These are phyloP conservation scores for Brassica juncea DNA, from an alignment of 345 rosid genomes.

Conservation along the genomic window DNA sequence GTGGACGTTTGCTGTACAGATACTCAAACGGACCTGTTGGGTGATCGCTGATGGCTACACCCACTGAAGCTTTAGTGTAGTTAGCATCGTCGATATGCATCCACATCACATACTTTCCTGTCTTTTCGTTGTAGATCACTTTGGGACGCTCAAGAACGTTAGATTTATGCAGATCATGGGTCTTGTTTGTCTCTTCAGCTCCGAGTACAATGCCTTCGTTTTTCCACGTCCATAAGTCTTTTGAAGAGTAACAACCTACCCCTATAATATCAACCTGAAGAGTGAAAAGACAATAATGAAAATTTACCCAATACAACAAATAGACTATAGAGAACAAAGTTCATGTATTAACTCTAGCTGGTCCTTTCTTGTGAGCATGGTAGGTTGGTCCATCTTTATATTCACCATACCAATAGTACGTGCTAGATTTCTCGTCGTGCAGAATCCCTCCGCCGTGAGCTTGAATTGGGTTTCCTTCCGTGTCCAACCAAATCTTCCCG, in stretches of 20 bases:
- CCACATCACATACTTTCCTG: slow-evolving; percentile 91
- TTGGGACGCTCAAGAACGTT: slow-evolving; percentile 96
- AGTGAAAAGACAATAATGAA: background rate
- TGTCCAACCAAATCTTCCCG: slow-evolving; percentile 87
- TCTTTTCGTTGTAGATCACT: slow-evolving; percentile 73
- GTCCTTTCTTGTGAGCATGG: slow-evolving; percentile 68
- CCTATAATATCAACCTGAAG: slow-evolving; percentile 91
- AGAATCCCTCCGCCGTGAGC: slow-evolving; percentile 94
- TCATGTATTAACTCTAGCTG: slow-evolving; percentile 64
- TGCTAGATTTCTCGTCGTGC: slow-evolving; percentile 55
- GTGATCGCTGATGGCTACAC: slow-evolving; percentile 68
- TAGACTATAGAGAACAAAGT: background rate
- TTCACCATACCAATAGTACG: slow-evolving; percentile 92
- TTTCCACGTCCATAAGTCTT: slow-evolving; percentile 90
- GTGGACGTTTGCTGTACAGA: slow-evolving; percentile 76
- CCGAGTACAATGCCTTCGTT: slow-evolving; percentile 82
- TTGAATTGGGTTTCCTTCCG: slow-evolving; percentile 87
- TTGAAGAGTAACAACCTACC: slow-evolving; percentile 93
- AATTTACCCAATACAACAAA: background rate
- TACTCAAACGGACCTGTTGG: slow-evolving; percentile 86
- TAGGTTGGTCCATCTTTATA: slow-evolving; percentile 94
- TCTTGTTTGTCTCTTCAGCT: slow-evolving; percentile 70
- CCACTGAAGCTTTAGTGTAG: slow-evolving; percentile 93
- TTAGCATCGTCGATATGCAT: slow-evolving; percentile 91
- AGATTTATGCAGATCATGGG: slow-evolving; percentile 76